phyloP scores from a whole-genome alignment of 2,329 filamentous ascomycete genomes.

The Lizonia empirigonia region DNA sequence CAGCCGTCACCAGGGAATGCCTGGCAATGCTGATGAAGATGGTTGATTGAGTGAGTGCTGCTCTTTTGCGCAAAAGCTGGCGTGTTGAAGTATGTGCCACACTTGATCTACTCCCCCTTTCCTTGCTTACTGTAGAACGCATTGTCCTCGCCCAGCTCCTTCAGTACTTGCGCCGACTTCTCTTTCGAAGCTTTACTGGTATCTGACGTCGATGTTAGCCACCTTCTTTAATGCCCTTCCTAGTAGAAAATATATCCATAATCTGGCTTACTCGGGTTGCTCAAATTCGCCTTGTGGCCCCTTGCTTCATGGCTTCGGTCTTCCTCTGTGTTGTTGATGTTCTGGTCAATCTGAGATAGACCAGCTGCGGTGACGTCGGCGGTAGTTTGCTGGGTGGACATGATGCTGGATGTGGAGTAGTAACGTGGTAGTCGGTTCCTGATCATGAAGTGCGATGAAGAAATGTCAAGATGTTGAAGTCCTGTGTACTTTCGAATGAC shows the following conservation, averaged over 20 bases:
- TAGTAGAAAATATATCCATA: too few relatives aligned
- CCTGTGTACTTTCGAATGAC: background rate
- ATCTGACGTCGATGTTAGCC: slow-evolving; percentile 5
- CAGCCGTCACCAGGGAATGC: too few relatives aligned
- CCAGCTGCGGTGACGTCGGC: slow-evolving; percentile 27
- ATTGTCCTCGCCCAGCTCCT: slow-evolving; percentile 3
- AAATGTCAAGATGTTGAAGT: too few relatives aligned
- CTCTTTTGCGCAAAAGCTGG: too few relatives aligned
- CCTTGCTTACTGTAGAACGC: slow-evolving; percentile 2
- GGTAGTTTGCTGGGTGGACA: slow-evolving; percentile 19
- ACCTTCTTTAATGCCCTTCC: background rate
- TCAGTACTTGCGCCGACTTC: background rate
- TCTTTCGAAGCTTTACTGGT: slow-evolving; percentile 18
- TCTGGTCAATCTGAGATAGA: slow-evolving; percentile 26
- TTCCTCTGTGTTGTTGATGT: slow-evolving; percentile 32
- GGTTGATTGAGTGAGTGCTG: too few relatives aligned
- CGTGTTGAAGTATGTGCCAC: too few relatives aligned
- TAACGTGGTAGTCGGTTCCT: slow-evolving; percentile 5
- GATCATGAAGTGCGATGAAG: background rate
- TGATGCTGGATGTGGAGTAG: slow-evolving; percentile 5
- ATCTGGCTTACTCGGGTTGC: slow-evolving; percentile 55
- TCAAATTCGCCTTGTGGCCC: slow-evolving; percentile 57
- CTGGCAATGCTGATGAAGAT: too few relatives aligned
- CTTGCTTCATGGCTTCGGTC: slow-evolving; percentile 25
- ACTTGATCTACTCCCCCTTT: slow-evolving; percentile 3